These are phyloP conservation scores for Puccinia hordei DNA, from an alignment of 1,284 basidiomycete genomes.

Conservation along the genomic window DNA sequence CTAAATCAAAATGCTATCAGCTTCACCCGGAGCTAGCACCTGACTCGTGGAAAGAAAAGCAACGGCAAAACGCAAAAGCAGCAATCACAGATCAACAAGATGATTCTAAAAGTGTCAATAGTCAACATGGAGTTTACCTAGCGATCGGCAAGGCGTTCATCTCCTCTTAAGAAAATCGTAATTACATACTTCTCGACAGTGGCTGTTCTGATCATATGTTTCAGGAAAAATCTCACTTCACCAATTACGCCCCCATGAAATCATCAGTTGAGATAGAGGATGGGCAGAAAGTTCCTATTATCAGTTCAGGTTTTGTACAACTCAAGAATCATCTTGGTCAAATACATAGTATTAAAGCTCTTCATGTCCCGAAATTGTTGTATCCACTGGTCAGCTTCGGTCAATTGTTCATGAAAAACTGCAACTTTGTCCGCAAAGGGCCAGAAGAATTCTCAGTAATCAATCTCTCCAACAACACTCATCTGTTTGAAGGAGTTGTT, in stretches of 20 bases:
- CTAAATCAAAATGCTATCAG: background rate
- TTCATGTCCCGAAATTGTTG: background rate
- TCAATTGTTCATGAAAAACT: background rate
- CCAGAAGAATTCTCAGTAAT: background rate
- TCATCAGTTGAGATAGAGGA: background rate
- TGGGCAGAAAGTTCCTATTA: background rate
- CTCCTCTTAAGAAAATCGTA: too few species aligned
- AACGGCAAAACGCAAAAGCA: background rate
- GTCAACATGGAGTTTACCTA: too few species aligned
- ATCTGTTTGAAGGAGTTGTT: background rate
- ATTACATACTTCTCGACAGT: too few species aligned
- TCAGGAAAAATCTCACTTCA: too few species aligned
- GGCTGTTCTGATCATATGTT: too few species aligned
- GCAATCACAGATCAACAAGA: background rate
- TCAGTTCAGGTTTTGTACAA: background rate
- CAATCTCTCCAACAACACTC: background rate
- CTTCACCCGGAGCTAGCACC: constrained; percentile 1
- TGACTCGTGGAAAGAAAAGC: background rate
- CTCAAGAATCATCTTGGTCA: background rate
- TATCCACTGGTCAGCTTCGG: constrained; percentile 32
- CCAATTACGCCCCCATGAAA: too few species aligned
- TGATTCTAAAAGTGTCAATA: too few species aligned
- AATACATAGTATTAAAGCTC: background rate
- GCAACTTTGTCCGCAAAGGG: too few species aligned
- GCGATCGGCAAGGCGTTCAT: too few species aligned